These are phyloP conservation scores for Solanum ossicruentum DNA, from an alignment of 257 asterid genomes.

Conservation along the genomic window DNA sequence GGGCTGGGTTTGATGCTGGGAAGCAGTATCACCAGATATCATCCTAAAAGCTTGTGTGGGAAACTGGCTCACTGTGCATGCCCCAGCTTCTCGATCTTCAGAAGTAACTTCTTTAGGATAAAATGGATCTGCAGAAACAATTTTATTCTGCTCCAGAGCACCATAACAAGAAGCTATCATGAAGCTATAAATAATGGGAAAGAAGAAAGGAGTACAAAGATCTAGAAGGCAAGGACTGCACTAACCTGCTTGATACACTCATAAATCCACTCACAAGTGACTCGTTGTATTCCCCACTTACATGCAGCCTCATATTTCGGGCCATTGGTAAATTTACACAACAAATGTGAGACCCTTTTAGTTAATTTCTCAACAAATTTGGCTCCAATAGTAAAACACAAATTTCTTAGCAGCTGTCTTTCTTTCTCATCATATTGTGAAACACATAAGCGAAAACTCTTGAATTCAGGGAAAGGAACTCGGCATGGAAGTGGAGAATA, in stretches of 20 bases:
- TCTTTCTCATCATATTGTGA: constrained; percentile 75
- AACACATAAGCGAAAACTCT: constrained; percentile 59
- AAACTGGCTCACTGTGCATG: constrained; percentile 54
- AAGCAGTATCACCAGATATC: constrained; percentile 30
- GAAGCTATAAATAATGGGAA: constrained; percentile 3
- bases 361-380: constrained; percentile 54
- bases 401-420: constrained; percentile 56
- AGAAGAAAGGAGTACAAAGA: constrained; percentile 3
- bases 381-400: constrained; percentile 73
- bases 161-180: constrained; percentile 12
- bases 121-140: constrained; percentile 52
- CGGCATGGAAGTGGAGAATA: constrained; percentile 88
- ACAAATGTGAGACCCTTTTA: constrained; percentile 64
- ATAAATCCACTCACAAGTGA: constrained; percentile 75
- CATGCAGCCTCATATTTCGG: constrained; percentile 75
- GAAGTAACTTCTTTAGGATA: constrained; percentile 57
- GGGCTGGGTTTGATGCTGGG: constrained; percentile 38
- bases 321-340: constrained; percentile 71
- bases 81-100: constrained; percentile 55
- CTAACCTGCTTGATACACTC: constrained; percentile 75
- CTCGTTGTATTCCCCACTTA: constrained; percentile 63
- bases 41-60: constrained; percentile 48
- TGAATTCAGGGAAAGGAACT: constrained; percentile 72
- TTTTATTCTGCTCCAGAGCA: constrained; percentile 51
- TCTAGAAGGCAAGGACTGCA: neutral